Conservation (phyloP, 768 basidiomycete species). For the Pulveroboletus sp. region DNA sequence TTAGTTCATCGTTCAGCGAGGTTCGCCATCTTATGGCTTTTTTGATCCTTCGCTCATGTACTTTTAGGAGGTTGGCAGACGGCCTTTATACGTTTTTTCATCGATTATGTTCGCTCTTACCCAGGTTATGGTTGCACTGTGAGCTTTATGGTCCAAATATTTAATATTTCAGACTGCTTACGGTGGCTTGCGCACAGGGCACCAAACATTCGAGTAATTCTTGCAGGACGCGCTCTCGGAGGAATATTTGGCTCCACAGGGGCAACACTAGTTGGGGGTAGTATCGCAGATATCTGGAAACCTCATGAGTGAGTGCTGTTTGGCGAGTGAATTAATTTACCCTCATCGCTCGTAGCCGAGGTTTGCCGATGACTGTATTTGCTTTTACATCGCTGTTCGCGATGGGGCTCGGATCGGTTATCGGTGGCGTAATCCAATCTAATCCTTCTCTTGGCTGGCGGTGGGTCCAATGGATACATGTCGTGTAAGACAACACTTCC, state of each 20-base stretch:
- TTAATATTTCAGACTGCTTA: background rate
- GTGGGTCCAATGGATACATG: conserved; percentile 79
- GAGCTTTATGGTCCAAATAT: conserved; percentile 1
- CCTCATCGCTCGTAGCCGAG: conserved; percentile 45
- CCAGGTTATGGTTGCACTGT: conserved; percentile 39
- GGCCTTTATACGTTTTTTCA: conserved; percentile 55
- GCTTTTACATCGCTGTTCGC: conserved; percentile 52
- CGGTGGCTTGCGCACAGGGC: conserved; percentile 22
- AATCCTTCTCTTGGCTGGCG: conserved; percentile 55
- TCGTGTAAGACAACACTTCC: conserved; percentile 39
- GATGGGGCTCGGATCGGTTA: conserved; percentile 58
- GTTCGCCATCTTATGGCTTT: conserved; percentile 2
- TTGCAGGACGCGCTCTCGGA: conserved; percentile 54
- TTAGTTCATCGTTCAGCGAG: conserved; percentile 66
- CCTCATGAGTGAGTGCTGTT: conserved; percentile 46
- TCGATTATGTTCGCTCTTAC: conserved; percentile 47
- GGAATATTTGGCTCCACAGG: conserved; percentile 63
- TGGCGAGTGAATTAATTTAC: background rate
- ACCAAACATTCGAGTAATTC: conserved; percentile 48
- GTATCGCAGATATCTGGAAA: conserved; percentile 65
- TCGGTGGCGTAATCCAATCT: conserved; percentile 62
- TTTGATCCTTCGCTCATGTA: background rate
- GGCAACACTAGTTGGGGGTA: conserved; percentile 64
- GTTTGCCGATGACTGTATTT: conserved; percentile 72
- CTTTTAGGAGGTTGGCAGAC: conserved; percentile 56